Conservation (phyloP, 2,329 filamentous ascomycete species). For the Colletotrichum coccodes region DNA sequence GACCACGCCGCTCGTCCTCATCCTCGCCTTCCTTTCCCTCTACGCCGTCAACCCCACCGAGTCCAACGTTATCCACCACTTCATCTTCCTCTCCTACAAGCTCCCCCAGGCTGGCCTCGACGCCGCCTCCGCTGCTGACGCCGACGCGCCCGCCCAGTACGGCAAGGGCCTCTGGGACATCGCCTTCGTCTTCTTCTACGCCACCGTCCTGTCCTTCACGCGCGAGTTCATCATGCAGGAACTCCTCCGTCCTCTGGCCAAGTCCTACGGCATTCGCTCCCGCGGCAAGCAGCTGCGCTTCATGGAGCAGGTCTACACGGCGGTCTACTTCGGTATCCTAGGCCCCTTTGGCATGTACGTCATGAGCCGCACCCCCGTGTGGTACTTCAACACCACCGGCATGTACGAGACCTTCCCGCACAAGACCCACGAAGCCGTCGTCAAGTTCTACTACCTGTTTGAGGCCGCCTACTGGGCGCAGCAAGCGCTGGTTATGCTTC, state of each 20-base stretch:
- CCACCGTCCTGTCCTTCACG: conserved; percentile 75
- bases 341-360: conserved; percentile 76
- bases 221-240: conserved; percentile 82
- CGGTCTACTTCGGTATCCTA: conserved; percentile 74
- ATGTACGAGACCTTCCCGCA: conserved; percentile 81
- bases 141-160: conserved; percentile 64
- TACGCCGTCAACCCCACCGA: conserved; percentile 72
- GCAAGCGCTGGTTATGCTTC: conserved; percentile 75
- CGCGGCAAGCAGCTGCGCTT: conserved; percentile 75
- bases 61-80: conserved; percentile 71
- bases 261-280: conserved; percentile 66
- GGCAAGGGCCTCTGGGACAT: conserved; percentile 77
- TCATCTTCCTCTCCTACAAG: conserved; percentile 78
- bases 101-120: conserved; percentile 55
- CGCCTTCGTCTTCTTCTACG: conserved; percentile 78
- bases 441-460: conserved; percentile 81
- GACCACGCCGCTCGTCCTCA: conserved; percentile 64
- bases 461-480: conserved; percentile 81
- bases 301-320: conserved; percentile 82
- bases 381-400: conserved; percentile 78
- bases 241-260: conserved; percentile 71
- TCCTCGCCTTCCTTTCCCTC: conserved; percentile 61
- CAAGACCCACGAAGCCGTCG: conserved; percentile 68
- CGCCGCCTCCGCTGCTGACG: neutral
- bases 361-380: conserved; percentile 75